Base-by-base conservation (phyloP, 2,329 filamentous ascomycete species). In the Bretziella fagacearum region DNA sequence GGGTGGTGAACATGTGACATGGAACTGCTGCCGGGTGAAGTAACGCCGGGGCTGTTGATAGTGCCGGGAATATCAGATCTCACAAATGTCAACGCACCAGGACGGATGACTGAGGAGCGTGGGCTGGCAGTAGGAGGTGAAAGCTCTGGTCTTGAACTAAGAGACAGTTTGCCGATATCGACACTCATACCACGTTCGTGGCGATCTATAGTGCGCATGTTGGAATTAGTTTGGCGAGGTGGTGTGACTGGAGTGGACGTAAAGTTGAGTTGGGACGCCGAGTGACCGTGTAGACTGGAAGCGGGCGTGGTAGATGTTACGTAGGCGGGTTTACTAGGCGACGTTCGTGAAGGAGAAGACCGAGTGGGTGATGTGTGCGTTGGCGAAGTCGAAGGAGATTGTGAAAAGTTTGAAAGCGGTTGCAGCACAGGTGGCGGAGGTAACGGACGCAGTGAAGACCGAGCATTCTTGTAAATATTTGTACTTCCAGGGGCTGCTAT, bases 391-490 rank as follows among this genome's bases (percentile, higher is more conserved):
- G 37, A 30, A 2, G 48, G 44, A 13, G 44, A 47, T 32, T 40
- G 22, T 10, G 43, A 45, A 15, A 20, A 25, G 25, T 20, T 6
- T 30, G 29, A 29, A 40, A 33, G 11, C 8, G 46, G 43, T 15
- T 46, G 46, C 15, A 47, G 55, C 13, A 67, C 72, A 2, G 81
- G 79, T 1, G 73, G 67, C 57, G 83, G 81, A 3, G 79, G 74
- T 5, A 86, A 68, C 20, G 82, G 82, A 42, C 84, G 77, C 51
- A 93, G 66, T 18, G 84, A 86, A 57, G 83, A 81, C 46, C 85
- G 79, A 51, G 81, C 73, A 54, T 71, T 79, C 32, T 43, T 32
- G 15, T 43, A 43, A 30, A 43, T 30, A 17, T 43, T 26, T 13
- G 26, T 43, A 18, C 10, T 26, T 20, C 18, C 54, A 74, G 76